Evolutionary conservation across 495 filamentous ascomycete genomes (phyloP), one percentile per base, ranked within the genome.

Genomic region (Trichoderma reesei): DNA sequence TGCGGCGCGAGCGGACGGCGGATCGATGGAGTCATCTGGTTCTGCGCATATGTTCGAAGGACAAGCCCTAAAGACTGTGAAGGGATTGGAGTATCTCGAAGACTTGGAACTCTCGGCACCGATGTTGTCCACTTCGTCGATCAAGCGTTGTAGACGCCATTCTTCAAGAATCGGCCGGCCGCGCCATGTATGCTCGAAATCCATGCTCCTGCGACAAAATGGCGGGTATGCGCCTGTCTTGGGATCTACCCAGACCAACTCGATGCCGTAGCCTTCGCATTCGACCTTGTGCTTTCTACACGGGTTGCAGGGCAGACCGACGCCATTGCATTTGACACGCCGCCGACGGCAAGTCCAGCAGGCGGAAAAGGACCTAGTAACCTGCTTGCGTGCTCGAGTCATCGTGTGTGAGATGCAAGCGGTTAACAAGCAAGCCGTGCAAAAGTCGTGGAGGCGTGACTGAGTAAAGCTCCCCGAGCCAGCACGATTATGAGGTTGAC

Each of bases 291-390:
- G 20, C n/a, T 56, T 56, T n/a, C 33, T 31, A 26, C 48, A 56
- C 48, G 14, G 48, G 48, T 33, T 31, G 20, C 48, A 56, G 8
- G 48, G 48, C 20, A 33, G 48, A 34, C 48, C 48, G 10, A 34
- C 48, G 20, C 48, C 31, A 31, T 56, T 34, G 48, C 48, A 56
- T 13, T 56, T 56, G 48, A 56, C 48, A 31, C 48, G 48, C 31
- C 48, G 48, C 10, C 48, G 48, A n/a, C 48, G 48, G 33, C 48
- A 56, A 2, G 48, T 56, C 48, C 48, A 56, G 31, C 48, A 56
- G 14, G 48, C 48, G 20, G 48, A 56, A 34, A 56, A 56, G 7
- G 48, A 34, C 20, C 48, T 56, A 1, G 48, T 56, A 20, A 34
- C 48, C 33, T 56, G 48, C 31, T 56, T 56, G 48, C 48, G 48